phyloP scores from a whole-genome alignment of 257 asterid genomes.

The Nicotiana tomentosiformis region DNA sequence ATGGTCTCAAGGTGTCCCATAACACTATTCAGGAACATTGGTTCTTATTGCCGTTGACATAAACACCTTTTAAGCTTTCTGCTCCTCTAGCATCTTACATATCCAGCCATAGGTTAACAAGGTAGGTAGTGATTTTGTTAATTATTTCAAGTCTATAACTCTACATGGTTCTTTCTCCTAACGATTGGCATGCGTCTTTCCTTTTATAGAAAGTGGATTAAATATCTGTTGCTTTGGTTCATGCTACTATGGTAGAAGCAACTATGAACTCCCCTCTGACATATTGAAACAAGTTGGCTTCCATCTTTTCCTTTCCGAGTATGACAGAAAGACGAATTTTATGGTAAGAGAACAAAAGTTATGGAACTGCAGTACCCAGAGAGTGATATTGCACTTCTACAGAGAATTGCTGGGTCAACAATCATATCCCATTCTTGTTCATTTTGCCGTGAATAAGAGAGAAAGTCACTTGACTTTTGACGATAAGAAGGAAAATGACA shows the following conservation, averaged over 20 bases:
- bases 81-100: background rate
- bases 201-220: background rate
- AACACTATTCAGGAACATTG: background rate
- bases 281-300: background rate
- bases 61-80: background rate
- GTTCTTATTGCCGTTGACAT: background rate
- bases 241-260: background rate
- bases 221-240: background rate
- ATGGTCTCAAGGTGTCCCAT: background rate
- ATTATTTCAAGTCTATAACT: background rate
- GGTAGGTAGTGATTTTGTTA: background rate
- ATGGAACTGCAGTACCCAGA: background rate
- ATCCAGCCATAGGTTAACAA: background rate
- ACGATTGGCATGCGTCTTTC: background rate
- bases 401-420: background rate
- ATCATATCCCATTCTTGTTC: background rate
- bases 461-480: background rate
- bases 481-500: no score
- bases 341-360: background rate
- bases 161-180: background rate
- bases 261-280: background rate
- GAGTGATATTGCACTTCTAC: background rate
- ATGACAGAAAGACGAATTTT: background rate
- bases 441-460: background rate
- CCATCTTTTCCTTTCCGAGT: background rate